Conservation (phyloP, 2,329 filamentous ascomycete species). For the Nemania serpens region DNA sequence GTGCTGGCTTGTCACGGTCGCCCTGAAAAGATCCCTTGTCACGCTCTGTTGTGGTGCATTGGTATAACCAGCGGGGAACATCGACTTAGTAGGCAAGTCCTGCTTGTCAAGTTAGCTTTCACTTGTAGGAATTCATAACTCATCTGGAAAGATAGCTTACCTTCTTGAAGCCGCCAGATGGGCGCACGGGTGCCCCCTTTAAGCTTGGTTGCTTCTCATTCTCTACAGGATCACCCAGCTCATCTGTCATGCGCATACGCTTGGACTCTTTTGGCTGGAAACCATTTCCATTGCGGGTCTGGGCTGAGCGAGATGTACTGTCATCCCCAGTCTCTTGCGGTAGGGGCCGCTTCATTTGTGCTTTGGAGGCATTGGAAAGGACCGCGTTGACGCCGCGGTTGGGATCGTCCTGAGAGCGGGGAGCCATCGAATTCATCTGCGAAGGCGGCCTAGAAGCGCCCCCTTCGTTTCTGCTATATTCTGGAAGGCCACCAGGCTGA, state of each 20-base stretch:
- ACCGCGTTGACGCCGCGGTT: conserved; percentile 64
- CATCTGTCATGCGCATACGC: conserved; percentile 77
- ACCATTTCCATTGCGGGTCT: conserved; percentile 58
- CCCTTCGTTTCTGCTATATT: conserved; percentile 47
- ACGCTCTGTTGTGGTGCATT: conserved; percentile 60
- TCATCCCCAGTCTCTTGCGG: conserved; percentile 67
- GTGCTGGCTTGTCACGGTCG: conserved; percentile 69
- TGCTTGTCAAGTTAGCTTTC: conserved; percentile 47
- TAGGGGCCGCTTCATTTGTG: conserved; percentile 74
- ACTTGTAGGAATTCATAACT: not conserved
- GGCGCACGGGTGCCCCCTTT: conserved; percentile 84
- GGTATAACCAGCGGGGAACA: conserved; percentile 65
- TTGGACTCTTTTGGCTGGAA: conserved; percentile 76
- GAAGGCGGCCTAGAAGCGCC: conserved; percentile 55
- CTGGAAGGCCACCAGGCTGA: conserved; percentile 57
- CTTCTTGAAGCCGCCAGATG: conserved; percentile 73
- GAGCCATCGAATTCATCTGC: conserved; percentile 60
- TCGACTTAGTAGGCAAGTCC: conserved; percentile 64
- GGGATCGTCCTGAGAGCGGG: conserved; percentile 61
- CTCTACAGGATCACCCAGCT: conserved; percentile 66
- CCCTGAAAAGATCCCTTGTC: conserved; percentile 66
- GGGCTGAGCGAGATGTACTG: conserved; percentile 52
- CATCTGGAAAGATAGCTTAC: conserved; percentile 49
- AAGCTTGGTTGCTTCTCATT: conserved; percentile 66
- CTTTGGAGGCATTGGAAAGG: conserved; percentile 69